Percentiles rank a stretch among this genome's conserved stretches.
These are phyloP conservation scores for Rhizopus stolonifer DNA, from an alignment of 371 early-diverging fungal genomes.

Conservation along the genomic window DNA sequence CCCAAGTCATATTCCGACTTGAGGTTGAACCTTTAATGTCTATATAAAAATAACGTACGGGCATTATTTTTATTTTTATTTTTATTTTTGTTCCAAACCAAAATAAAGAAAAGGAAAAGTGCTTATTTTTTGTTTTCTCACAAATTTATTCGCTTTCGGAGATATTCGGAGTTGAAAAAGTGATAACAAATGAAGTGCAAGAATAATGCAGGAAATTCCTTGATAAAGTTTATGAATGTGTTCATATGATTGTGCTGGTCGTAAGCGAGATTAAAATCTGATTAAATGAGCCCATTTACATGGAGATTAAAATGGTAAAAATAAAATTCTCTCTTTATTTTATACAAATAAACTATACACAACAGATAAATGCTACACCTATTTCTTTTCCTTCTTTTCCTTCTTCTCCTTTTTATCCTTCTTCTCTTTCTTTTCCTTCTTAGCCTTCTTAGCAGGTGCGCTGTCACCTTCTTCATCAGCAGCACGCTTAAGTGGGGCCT, in stretches of 20 bases:
- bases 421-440: constrained; percentile 47
- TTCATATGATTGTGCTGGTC: not conserved
- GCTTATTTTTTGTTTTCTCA: not conserved
- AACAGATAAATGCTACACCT: not conserved
- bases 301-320: no score
- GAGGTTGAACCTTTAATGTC: no score
- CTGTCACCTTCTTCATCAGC: constrained; percentile 20
- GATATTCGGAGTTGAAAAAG: not conserved
- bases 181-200: not conserved
- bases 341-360: not conserved
- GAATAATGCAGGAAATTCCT: not conserved
- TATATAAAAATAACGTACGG: no score
- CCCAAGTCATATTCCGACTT: no score
- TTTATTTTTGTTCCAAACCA: no score
- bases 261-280: not conserved
- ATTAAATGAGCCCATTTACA: no score
- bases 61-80: no score
- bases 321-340: not conserved
- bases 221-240: not conserved
- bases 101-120: not conserved
- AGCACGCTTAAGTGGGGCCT: constrained; percentile 26
- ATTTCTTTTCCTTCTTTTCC: constrained; percentile 23
- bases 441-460: constrained; percentile 37
- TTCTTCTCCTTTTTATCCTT: constrained; percentile 31
- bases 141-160: not conserved